Base-by-base conservation (phyloP, 1,139 yeast species). In the Zygoascus hellenicus region DNA sequence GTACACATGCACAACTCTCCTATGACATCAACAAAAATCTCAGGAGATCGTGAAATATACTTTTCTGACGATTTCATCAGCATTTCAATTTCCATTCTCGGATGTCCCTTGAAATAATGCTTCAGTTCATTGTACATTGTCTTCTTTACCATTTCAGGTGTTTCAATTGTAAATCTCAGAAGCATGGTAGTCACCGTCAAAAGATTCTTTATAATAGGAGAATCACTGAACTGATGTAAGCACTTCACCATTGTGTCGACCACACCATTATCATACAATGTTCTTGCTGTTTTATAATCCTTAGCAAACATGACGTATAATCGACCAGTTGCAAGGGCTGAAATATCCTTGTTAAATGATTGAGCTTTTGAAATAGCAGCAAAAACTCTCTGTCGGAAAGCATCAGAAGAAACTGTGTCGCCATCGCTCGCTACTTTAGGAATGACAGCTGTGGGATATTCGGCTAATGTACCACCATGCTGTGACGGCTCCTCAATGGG, bases 111-210 rank as follows among this genome's bases (percentile, higher is more conserved):
- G 40, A 65, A 59, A 82, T 50, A 75, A 63, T 16, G 46, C 28
- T 50, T 51, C 34, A 65, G 54, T 38, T 62, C 68, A 19, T 45
- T 51, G 4, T 66, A 60, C 62, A 87, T 77, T 39, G 76, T 67
- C 15, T 68, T 67, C 26, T 71, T 68, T 14, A 88, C 67, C 13
- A 78, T 67, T 0, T 72, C 74, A 0, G 68, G 65, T 1, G 80
- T 75, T 61, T 90, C 97, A 59, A 81, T 80, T 49, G 89, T 79
- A 46, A 85, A 73, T 58, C 96, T 75, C 4, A 83, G 64, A 28
- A 88, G 68, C 19, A 79, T 68, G 15, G 59, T 46, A 5, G 63
- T 39, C 2, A 64, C 53, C 9, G 61, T 58, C 29, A 61, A 59
- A 16, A 71, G 63, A 14, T 67, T 58, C n/a, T 62, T 63, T 13